These are phyloP conservation scores for Metarhizium rileyi DNA, from an alignment of 2,329 filamentous ascomycete species.

Conservation along the genomic window DNA sequence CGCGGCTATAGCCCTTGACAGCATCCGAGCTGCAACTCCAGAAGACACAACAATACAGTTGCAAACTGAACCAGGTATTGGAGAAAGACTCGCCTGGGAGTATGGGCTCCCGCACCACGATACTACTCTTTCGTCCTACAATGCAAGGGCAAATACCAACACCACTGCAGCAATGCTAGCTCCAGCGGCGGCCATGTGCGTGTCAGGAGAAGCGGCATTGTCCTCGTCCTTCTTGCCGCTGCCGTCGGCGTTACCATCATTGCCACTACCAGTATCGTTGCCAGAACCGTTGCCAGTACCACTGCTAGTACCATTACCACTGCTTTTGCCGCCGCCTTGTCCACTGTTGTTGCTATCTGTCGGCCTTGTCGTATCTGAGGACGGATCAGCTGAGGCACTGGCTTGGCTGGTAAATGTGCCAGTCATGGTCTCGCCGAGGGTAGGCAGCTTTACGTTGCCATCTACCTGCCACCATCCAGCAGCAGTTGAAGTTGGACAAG, in stretches of 20 bases:
- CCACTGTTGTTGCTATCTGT: neutral
- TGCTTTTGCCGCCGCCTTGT: neutral
- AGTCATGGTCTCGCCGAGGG: slow-evolving; percentile 45
- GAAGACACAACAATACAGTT: neutral
- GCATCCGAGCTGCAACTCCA: neutral
- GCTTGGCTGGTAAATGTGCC: slow-evolving; percentile 15
- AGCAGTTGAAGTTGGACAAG: slow-evolving; percentile 60
- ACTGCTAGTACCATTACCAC: neutral
- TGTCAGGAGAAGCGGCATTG: slow-evolving; percentile 14
- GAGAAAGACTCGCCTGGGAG: neutral
- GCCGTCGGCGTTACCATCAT: neutral
- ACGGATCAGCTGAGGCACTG: slow-evolving; percentile 10
- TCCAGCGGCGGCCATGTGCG: slow-evolving; percentile 18
- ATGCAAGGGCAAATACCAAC: slow-evolving; percentile 16
- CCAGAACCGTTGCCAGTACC: neutral
- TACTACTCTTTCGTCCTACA: slow-evolving; percentile 1
- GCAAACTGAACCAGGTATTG: neutral
- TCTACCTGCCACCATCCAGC: slow-evolving; percentile 74
- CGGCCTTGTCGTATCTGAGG: slow-evolving; percentile 1
- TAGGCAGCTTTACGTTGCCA: slow-evolving; percentile 59
- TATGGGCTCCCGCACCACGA: neutral
- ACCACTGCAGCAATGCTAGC: slow-evolving; percentile 19
- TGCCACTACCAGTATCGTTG: slow-evolving; percentile 8
- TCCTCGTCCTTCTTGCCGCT: slow-evolving; percentile 8
- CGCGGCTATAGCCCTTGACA: neutral